phyloP scores from a whole-genome alignment of 1,284 basidiomycete species.

The Amylostereum chailletii region DNA sequence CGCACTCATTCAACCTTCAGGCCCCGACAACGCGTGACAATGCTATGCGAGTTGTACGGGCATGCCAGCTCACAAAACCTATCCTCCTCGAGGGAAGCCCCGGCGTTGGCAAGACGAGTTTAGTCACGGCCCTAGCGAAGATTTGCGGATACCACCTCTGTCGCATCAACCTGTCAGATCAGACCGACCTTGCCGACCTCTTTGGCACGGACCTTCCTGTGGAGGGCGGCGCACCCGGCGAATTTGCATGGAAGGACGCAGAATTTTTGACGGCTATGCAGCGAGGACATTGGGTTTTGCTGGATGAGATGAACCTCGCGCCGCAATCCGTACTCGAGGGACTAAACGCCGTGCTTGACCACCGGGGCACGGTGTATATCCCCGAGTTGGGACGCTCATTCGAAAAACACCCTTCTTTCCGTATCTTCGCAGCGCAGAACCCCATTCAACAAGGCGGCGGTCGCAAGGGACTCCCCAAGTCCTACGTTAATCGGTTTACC shows the following conservation, averaged over 20 bases:
- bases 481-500: constrained; percentile 96
- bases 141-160: constrained; percentile 75
- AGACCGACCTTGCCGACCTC: constrained; percentile 94
- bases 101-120: constrained; percentile 98
- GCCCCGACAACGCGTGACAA: constrained; percentile 90
- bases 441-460: constrained; percentile 95
- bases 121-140: constrained; percentile 83
- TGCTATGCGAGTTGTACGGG: constrained; percentile 84
- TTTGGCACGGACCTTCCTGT: constrained; percentile 97
- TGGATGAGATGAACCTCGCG: constrained; percentile 99
- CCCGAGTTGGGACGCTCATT: constrained; percentile 94
- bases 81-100: constrained; percentile 97
- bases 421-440: constrained; percentile 98
- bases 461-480: constrained; percentile 94
- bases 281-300: constrained; percentile 90
- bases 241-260: constrained; percentile 97
- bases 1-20: constrained; percentile 69
- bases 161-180: constrained; percentile 98
- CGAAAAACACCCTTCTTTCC: constrained; percentile 81
- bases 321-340: constrained; percentile 96
- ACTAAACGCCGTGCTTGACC: constrained; percentile 93
- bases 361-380: constrained; percentile 91
- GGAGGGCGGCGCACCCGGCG: constrained; percentile 84
- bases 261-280: constrained; percentile 93
- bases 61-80: constrained; percentile 86